A percentile compares a stretch with the other conserved stretches of the same genome.
Evolutionary conservation across 495 filamentous ascomycete species (phyloP).

Genomic region (Penicillium bovifimosum): DNA sequence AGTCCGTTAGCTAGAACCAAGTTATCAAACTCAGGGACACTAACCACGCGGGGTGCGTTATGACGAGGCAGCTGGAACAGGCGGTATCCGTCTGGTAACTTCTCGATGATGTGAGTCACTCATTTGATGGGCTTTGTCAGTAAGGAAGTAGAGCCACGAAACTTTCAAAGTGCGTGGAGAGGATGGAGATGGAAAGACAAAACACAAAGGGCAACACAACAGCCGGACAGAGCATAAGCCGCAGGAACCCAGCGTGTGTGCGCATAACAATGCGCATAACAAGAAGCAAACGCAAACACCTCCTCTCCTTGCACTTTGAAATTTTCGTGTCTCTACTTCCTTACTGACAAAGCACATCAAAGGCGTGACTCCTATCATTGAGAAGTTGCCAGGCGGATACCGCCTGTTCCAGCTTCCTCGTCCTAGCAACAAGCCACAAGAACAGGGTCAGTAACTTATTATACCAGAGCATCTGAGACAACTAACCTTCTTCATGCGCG

Average conservation of each 20-base stretch:
- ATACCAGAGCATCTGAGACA: conserved; percentile 1
- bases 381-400: conserved; percentile 53
- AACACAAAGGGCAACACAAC: neutral
- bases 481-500: conserved; percentile 30
- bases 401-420: conserved; percentile 43
- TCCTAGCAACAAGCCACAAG: neutral
- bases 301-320: neutral
- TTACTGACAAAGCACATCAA: conserved; percentile 4
- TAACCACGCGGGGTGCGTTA: conserved; percentile 32
- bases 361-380: conserved; percentile 47
- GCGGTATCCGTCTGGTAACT: conserved; percentile 50
- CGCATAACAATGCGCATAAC: neutral
- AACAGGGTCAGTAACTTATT: neutral
- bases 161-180: neutral
- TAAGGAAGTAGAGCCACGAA: neutral
- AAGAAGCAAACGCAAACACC: neutral
- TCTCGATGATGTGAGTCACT: conserved; percentile 44
- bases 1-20: neutral
- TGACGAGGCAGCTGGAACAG: conserved; percentile 42
- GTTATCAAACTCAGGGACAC: neutral
- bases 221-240: neutral
- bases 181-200: neutral
- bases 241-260: neutral
- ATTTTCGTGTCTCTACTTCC: neutral
- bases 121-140: conserved; percentile 24